Conservation (phyloP, 1,139 yeast genomes). For the Candida tetrigidarum region DNA sequence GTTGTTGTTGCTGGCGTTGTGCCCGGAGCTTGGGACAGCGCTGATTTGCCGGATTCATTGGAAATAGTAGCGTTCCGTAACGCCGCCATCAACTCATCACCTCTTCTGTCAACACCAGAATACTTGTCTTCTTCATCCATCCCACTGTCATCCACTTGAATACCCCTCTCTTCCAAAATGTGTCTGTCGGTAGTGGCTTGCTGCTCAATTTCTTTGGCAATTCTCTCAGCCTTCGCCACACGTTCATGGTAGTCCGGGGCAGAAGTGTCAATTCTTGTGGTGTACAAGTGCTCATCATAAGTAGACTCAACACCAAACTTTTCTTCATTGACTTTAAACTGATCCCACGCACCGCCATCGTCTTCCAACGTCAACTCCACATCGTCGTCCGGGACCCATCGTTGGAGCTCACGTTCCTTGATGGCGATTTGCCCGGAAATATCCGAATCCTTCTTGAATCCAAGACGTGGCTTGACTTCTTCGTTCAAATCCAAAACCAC, state of each 20-base stretch:
- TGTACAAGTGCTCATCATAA: constrained; percentile 88
- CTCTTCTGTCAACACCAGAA: constrained; percentile 80
- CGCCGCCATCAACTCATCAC: constrained; percentile 69
- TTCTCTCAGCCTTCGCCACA: constrained; percentile 68
- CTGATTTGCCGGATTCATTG: too few relatives aligned
- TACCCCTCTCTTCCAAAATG: constrained; percentile 90
- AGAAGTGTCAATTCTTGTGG: constrained; percentile 76
- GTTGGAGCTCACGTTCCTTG: constrained; percentile 74
- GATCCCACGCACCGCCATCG: constrained; percentile 72
- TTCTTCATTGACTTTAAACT: constrained; percentile 85
- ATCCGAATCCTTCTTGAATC: constrained; percentile 83
- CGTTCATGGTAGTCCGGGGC: constrained; percentile 76
- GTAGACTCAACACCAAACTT: constrained; percentile 89
- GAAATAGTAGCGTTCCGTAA: constrained; percentile 39
- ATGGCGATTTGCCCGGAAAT: constrained; percentile 57
- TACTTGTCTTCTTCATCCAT: constrained; percentile 95
- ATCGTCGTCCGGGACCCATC: constrained; percentile 80
- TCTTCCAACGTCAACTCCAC: constrained; percentile 47
- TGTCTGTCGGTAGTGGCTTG: constrained; percentile 75
- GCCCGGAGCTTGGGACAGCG: too few relatives aligned
- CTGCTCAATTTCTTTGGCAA: constrained; percentile 84
- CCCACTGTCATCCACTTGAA: constrained; percentile 77
- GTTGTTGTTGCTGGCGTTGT: too few relatives aligned
- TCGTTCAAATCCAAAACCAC: constrained; percentile 44
- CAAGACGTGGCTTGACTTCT: constrained; percentile 19